Evolutionary conservation across 2,329 filamentous ascomycete genomes (phyloP), one percentile per base, ranked within the genome.

Genomic region (Xylaria sp.): DNA sequence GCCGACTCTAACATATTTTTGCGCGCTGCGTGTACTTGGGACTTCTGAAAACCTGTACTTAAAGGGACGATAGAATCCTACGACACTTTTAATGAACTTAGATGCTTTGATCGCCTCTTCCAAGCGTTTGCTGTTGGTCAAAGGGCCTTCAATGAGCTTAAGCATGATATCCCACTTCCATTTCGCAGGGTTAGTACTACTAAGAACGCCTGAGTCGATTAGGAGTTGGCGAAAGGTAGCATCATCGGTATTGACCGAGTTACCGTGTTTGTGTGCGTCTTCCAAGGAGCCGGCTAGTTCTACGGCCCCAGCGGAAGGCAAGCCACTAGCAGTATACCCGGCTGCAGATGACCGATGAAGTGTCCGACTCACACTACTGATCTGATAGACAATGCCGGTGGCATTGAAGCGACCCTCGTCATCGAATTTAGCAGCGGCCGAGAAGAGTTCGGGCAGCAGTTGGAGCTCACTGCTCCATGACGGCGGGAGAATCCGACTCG

Each of bases 111-210:
- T 92, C 0, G 95, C 95, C 80, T 99, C 96, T 74, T 98, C 95
- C 4, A 99, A 86, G 12, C 96, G 88, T 80, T 97, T 98, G 0
- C 94, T 91, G 73, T 94, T 97, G 28, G 94, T 91, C 25, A 99
- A 82, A 0, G 97, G 96, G 0, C 96, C 97, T 78, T 98, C 95
- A 44, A 99, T 94, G 62, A 98, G 90, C 75, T 91, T 92, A 67
- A 94, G 87, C 51, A 99, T 94, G 46, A 97, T 85, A 70, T 97
- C 94, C 96, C 97, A 99, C 78, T 97, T 95, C 96, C 96, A 99
- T 79, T 99, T 99, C 48, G 90, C 86, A 76, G 92, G 97, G 74
- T 97, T 98, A 70, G 94, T 94, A 69, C 93, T 96, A 71, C 91
- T 93, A 55, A 98, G 84, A 1, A 99, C 94, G 64, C 94, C 90